A percentile compares a stretch with the other conserved stretches of the same genome.
Conservation (phyloP, 495 filamentous ascomycete genomes). For the Hyaloscypha finlandica region DNA sequence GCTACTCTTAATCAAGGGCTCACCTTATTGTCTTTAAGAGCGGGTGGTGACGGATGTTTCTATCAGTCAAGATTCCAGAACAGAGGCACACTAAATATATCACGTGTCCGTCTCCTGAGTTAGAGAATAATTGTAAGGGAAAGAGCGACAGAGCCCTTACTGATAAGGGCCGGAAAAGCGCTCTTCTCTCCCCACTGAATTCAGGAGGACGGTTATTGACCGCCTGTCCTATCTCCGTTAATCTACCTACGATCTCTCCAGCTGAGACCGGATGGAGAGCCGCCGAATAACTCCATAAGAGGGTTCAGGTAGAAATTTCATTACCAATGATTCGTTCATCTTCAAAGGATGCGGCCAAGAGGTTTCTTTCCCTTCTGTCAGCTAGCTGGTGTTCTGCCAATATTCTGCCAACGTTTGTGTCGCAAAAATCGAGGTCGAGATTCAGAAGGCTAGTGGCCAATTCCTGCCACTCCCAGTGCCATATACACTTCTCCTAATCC, state of each 20-base stretch:
- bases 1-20: no score
- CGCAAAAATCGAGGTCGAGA: neutral
- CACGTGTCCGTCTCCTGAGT: no score
- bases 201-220: neutral
- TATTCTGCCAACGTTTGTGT: neutral
- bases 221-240: neutral
- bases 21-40: no score
- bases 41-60: no score
- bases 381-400: neutral
- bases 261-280: neutral
- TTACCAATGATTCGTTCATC: neutral
- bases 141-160: no score
- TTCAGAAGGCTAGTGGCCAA: no score
- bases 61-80: no score
- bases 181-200: no score
- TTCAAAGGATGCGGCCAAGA: neutral
- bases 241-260: neutral
- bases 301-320: neutral
- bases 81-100: no score
- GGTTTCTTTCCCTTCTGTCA: neutral
- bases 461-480: neutral
- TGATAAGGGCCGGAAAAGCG: no score
- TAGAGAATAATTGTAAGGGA: no score
- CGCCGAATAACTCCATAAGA: neutral
- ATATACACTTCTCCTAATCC: neutral